These are phyloP conservation scores for Casuarina equisetifolia DNA, from an alignment of 306 rosid species.

Conservation along the genomic window DNA sequence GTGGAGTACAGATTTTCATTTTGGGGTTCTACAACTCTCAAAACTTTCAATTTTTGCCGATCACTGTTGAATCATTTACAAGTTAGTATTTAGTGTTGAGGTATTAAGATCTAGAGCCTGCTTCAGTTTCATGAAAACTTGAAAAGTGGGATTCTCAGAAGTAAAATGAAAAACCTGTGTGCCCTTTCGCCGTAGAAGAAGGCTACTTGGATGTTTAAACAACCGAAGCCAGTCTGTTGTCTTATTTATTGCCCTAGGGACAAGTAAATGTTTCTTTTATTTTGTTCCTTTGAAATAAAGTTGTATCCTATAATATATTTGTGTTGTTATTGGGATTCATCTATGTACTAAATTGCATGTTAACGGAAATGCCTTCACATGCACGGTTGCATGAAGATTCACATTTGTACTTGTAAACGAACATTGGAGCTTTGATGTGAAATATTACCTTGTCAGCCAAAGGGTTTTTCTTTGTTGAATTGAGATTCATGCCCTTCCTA, in stretches of 20 bases:
- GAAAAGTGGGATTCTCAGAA: not conserved
- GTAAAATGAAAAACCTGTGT: not conserved
- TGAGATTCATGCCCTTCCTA: not conserved
- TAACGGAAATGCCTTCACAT: not conserved
- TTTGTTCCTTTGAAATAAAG: not conserved
- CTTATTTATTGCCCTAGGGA: not conserved
- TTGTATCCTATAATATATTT: not conserved
- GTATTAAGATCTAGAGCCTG: not conserved
- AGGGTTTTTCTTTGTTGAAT: not conserved
- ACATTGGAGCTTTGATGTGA: not conserved
- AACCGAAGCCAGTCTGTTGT: not conserved
- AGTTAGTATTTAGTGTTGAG: not conserved
- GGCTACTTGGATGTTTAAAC: not conserved
- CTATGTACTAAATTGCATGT: not conserved
- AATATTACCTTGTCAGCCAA: not conserved
- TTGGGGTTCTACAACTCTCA: not conserved
- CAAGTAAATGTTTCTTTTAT: not conserved
- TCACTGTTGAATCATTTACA: not conserved
- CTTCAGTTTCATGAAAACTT: not conserved
- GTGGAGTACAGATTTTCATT: not conserved
- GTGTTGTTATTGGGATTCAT: not conserved
- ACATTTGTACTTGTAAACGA: not conserved
- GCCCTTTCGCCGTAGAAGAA: not conserved
- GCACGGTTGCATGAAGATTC: not conserved
- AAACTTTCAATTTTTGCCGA: not conserved